Percentiles rank a stretch among this genome's conserved stretches.
These are phyloP conservation scores for Rosa rugosa DNA, from an alignment of 306 rosid species.

Conservation along the genomic window DNA sequence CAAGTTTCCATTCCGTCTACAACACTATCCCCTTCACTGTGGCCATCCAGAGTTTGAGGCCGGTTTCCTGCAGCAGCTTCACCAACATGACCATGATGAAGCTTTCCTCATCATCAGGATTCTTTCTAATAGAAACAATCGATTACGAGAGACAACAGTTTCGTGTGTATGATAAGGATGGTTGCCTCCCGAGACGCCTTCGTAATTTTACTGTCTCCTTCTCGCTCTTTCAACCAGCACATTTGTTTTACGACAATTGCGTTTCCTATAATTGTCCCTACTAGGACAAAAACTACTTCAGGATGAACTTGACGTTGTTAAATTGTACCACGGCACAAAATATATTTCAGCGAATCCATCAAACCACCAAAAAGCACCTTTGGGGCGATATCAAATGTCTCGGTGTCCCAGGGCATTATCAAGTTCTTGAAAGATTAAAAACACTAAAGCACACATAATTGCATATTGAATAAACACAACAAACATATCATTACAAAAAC, in stretches of 20 bases:
- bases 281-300: too few relatives aligned
- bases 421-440: background rate
- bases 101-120: slow-evolving; percentile 7
- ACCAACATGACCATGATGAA: slow-evolving; percentile 3
- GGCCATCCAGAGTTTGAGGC: slow-evolving; percentile 46
- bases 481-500: too few relatives aligned
- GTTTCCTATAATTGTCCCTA: too few relatives aligned
- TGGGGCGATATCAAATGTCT: background rate
- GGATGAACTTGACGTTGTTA: background rate
- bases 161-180: background rate
- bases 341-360: background rate
- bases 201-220: background rate
- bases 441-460: too few relatives aligned
- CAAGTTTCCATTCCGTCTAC: slow-evolving; percentile 26
- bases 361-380: background rate
- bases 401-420: background rate
- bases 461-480: too few relatives aligned
- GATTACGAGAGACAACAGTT: rapidly evolving
- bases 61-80: slow-evolving; percentile 27
- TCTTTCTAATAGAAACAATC: background rate
- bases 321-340: background rate
- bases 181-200: background rate
- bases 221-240: background rate
- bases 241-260: too few relatives aligned
- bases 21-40: slow-evolving; percentile 14